These are phyloP conservation scores for Backusella psychrophila DNA, from an alignment of 192 early-diverging fungal species.

Conservation along the genomic window DNA sequence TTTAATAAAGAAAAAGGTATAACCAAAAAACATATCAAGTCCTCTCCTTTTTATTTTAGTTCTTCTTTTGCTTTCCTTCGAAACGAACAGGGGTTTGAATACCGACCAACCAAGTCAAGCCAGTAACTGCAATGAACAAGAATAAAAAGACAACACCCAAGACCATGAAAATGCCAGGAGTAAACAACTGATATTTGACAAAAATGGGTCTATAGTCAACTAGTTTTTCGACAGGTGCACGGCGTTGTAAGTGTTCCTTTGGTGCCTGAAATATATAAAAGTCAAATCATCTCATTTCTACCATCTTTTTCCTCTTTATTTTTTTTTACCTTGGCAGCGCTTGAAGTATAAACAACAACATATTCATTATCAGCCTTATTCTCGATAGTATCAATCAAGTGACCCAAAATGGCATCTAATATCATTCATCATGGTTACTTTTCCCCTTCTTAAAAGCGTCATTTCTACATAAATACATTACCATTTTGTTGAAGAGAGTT, in stretches of 20 bases:
- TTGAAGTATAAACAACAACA: slow-evolving; percentile 37
- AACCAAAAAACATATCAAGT: background rate
- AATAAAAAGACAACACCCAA: slow-evolving; percentile 27
- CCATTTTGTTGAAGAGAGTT: slow-evolving; percentile 27
- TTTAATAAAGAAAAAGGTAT: slow-evolving; percentile 3
- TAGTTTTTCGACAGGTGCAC: slow-evolving; percentile 7
- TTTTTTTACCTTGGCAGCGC: slow-evolving; percentile 20
- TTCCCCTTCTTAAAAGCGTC: background rate
- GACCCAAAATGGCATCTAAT: slow-evolving; percentile 22
- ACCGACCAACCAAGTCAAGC: slow-evolving; percentile 31
- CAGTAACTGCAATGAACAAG: slow-evolving; percentile 27
- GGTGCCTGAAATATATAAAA: background rate
- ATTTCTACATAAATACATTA: slow-evolving; percentile 10
- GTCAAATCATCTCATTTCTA: background rate
- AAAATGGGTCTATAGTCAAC: slow-evolving; percentile 26
- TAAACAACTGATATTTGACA: slow-evolving; percentile 37
- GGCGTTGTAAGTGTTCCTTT: background rate
- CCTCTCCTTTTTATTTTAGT: slow-evolving; percentile 12
- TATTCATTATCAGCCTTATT: slow-evolving; percentile 26
- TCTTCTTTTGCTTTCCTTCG: slow-evolving; percentile 36
- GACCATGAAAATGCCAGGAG: slow-evolving; percentile 35
- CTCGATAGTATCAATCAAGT: slow-evolving; percentile 19
- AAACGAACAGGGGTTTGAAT: slow-evolving; percentile 35
- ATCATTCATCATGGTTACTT: background rate
- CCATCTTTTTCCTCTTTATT: background rate